Evolutionary conservation across 192 early-diverging fungal species (phyloP).

Genomic region (Backusella australiensis): DNA sequence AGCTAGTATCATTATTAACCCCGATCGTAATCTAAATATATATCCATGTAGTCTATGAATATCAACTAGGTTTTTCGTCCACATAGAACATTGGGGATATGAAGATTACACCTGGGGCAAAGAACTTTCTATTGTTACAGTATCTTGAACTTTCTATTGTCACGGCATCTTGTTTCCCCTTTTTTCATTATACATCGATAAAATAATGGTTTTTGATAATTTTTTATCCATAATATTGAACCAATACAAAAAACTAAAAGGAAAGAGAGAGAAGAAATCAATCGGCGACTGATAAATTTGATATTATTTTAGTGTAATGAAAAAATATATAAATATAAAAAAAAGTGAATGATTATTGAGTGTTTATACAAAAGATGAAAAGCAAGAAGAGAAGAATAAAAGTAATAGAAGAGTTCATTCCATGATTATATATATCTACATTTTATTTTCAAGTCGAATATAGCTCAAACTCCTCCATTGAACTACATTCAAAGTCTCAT

Average conservation of each 20-base stretch:
- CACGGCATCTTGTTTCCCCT: not conserved
- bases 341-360: not conserved
- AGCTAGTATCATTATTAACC: not conserved
- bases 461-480: not conserved
- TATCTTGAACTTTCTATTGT: not conserved
- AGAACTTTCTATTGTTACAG: not conserved
- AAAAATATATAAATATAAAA: not conserved
- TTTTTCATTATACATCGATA: not conserved
- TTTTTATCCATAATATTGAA: not conserved
- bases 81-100: not conserved
- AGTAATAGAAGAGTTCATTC: not conserved
- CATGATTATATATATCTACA: not conserved
- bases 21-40: not conserved
- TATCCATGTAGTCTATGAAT: not conserved
- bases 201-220: not conserved
- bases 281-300: slow-evolving; percentile 1
- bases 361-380: not conserved
- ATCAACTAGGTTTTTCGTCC: not conserved
- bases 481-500: not conserved
- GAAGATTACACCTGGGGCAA: not conserved
- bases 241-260: not conserved
- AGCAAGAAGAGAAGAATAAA: not conserved
- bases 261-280: not conserved
- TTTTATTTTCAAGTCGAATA: not conserved
- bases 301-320: slow-evolving; percentile 1